Percentiles rank a stretch among this genome's conserved stretches.
Conservation (phyloP, 2,329 filamentous ascomycete species). For the Colletotrichum siamense region DNA sequence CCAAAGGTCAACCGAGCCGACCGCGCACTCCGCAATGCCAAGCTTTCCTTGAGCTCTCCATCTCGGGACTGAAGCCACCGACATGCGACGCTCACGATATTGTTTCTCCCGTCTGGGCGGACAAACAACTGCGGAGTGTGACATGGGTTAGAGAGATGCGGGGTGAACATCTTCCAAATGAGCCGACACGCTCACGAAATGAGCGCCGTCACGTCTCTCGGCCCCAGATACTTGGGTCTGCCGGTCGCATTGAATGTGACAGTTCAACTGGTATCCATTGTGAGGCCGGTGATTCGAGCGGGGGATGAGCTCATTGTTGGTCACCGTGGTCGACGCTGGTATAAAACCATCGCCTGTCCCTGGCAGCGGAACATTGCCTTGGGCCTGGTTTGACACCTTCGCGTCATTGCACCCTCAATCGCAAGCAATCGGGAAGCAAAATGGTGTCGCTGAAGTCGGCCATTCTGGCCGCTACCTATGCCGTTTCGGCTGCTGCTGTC, state of each 20-base stretch:
- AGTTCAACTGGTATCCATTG: neutral
- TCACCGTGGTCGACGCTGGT: neutral
- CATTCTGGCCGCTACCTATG: conserved; percentile 24
- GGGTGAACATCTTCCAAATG: neutral
- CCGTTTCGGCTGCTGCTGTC: conserved; percentile 32
- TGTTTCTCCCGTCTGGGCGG: neutral
- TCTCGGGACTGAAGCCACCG: conserved; percentile 19
- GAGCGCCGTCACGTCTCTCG: neutral
- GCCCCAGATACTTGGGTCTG: neutral
- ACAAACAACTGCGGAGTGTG: neutral
- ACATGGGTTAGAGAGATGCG: neutral
- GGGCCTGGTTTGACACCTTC: neutral
- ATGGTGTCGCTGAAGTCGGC: conserved; percentile 23
- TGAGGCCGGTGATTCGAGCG: neutral
- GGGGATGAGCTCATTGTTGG: neutral
- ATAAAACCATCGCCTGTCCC: neutral
- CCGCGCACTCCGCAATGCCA: neutral
- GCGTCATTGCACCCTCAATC: conserved; percentile 3
- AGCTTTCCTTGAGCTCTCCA: neutral
- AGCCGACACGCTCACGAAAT: neutral
- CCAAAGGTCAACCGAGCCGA: conserved; percentile 2
- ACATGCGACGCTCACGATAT: conserved; percentile 8
- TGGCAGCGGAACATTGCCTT: fast-evolving
- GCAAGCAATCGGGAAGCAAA: conserved; percentile 7
- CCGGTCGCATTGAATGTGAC: neutral